Percentiles rank a stretch among this genome's conserved stretches.
Evolutionary conservation across 371 early-diverging fungal genomes (phyloP).

Genomic region (Phascolomyces articulosus): DNA sequence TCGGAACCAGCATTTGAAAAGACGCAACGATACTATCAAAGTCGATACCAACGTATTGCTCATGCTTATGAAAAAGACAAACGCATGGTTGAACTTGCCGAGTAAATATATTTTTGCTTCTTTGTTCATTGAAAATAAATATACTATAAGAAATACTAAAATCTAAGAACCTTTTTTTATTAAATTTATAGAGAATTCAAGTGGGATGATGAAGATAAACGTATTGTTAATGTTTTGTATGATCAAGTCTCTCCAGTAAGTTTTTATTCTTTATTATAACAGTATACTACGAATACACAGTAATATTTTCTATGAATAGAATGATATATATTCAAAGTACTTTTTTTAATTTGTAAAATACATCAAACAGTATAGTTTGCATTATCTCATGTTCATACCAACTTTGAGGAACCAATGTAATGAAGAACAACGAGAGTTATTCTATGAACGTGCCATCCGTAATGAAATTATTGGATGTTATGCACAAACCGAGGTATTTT

Average conservation of each 20-base stretch:
- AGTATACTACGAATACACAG: too few species aligned
- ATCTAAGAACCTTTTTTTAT: too few species aligned
- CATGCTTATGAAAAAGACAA: slow-evolving; percentile 52
- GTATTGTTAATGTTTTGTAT: neutral
- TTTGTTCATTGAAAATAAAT: too few species aligned
- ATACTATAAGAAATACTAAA: too few species aligned
- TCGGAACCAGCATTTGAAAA: slow-evolving; percentile 65
- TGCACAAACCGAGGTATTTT: slow-evolving; percentile 74
- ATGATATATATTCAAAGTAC: too few species aligned
- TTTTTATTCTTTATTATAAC: too few species aligned
- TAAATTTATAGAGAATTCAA: slow-evolving; percentile 2
- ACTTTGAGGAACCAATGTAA: slow-evolving; percentile 75
- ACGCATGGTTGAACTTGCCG: slow-evolving; percentile 49
- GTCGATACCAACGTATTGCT: slow-evolving; percentile 50
- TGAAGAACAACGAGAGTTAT: slow-evolving; percentile 78
- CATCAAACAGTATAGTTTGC: too few species aligned
- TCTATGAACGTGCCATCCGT: slow-evolving; percentile 71
- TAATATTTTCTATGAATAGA: too few species aligned
- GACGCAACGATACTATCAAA: slow-evolving; percentile 52
- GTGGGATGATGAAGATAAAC: neutral
- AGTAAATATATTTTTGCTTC: slow-evolving; percentile 19
- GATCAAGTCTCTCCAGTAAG: neutral
- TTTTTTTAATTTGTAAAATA: too few species aligned
- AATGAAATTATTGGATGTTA: slow-evolving; percentile 86
- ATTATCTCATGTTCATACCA: slow-evolving; percentile 84